Evolutionary conservation across 2,329 filamentous ascomycete genomes (phyloP).

Genomic region (Claviceps maximensis): DNA sequence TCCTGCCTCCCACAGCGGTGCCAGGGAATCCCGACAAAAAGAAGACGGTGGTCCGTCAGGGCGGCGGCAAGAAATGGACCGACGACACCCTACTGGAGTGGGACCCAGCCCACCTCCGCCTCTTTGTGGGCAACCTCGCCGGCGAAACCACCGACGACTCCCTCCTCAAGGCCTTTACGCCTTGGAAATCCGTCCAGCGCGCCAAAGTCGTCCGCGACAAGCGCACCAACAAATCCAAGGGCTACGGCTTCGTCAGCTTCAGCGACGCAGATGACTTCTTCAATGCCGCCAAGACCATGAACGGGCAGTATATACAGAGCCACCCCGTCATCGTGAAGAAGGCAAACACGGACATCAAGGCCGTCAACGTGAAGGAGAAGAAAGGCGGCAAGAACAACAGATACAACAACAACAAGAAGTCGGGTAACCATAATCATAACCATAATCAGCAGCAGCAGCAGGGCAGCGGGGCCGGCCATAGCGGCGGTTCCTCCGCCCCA

Average conservation of each 20-base stretch:
- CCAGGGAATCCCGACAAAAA: constrained; percentile 47
- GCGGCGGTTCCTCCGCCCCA: constrained; percentile 13
- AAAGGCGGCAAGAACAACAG: constrained; percentile 23
- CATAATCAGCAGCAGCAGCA: neutral
- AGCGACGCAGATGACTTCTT: constrained; percentile 94
- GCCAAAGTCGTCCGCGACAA: constrained; percentile 91
- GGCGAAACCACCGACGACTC: constrained; percentile 97
- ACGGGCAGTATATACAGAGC: constrained; percentile 97
- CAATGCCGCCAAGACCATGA: constrained; percentile 92
- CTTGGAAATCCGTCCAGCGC: constrained; percentile 80
- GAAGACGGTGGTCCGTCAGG: constrained; percentile 78
- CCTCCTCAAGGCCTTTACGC: constrained; percentile 81
- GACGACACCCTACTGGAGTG: constrained; percentile 84
- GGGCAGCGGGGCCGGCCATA: constrained; percentile 13
- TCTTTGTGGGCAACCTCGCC: constrained; percentile 93
- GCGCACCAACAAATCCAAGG: constrained; percentile 88
- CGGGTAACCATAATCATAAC: neutral
- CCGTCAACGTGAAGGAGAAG: constrained; percentile 54
- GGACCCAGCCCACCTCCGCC: constrained; percentile 86
- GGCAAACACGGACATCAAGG: constrained; percentile 82
- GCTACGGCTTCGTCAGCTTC: constrained; percentile 94
- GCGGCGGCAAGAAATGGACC: constrained; percentile 86
- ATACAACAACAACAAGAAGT: constrained; percentile 8
- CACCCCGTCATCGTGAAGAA: constrained; percentile 82
- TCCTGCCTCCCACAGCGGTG: constrained; percentile 27